Conservation (phyloP, 495 filamentous ascomycete genomes). For the Echria macrotheca region DNA sequence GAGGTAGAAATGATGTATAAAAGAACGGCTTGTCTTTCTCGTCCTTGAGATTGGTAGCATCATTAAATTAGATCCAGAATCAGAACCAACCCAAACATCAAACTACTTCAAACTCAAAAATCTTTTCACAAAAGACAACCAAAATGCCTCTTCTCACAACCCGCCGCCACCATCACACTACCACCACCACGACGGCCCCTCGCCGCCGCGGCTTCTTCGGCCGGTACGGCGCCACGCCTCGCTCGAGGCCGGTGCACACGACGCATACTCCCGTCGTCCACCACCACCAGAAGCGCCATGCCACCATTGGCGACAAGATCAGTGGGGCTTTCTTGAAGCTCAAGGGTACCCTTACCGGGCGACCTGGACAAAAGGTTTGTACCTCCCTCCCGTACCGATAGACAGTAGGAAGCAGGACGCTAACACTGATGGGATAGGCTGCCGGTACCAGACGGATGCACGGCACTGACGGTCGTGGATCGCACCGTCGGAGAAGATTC, state of each 20-base stretch:
- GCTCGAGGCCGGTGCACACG: conserved; percentile 12
- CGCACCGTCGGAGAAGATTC: conserved; percentile 7
- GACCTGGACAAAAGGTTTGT: conserved; percentile 59
- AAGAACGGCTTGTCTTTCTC: neutral
- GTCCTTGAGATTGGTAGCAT: neutral
- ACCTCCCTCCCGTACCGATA: conserved; percentile 4
- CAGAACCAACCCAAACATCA: neutral
- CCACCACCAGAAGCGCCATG: conserved; percentile 54
- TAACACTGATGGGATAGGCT: conserved; percentile 38
- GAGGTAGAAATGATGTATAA: neutral
- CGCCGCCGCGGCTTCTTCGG: conserved; percentile 10
- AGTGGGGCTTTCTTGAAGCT: conserved; percentile 62
- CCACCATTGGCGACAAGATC: conserved; percentile 62
- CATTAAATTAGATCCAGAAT: neutral
- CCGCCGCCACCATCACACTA: conserved; percentile 11
- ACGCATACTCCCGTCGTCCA: conserved; percentile 32
- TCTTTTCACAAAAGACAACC: neutral
- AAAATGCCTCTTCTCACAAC: conserved; percentile 7
- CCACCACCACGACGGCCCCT: conserved; percentile 15
- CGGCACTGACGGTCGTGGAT: conserved; percentile 62
- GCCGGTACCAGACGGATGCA: conserved; percentile 67
- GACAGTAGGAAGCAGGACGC: neutral
- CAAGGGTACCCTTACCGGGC: conserved; percentile 54
- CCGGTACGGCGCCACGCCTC: neutral
- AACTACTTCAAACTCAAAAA: conserved; percentile 1